Evolutionary conservation across 2,329 filamentous ascomycete genomes (phyloP), one percentile per base, ranked within the genome.

Genomic region (Aspergillus flavus): DNA sequence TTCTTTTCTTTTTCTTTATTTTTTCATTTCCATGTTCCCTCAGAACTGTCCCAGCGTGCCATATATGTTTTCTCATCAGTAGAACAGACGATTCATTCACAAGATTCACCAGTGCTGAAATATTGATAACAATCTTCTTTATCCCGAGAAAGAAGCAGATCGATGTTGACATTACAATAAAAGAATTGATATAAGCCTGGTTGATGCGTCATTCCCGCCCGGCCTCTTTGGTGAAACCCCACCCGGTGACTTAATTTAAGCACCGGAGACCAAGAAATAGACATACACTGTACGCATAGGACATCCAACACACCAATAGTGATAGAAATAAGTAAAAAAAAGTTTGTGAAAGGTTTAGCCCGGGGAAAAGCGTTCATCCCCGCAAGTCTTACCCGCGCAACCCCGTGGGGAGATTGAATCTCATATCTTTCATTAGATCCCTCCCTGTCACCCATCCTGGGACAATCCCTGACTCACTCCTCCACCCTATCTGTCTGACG

Each of bases 71-170:
- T 41, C 6, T 6, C 6, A 7, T 10, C 1, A 2, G 3, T 41
- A n/a, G 39, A n/a, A n/a, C 2, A 19, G 16, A 19, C 0, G 16
- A 12, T 19, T 0, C 9, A n/a, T 41, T n/a, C 7, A 2, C 6
- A 19, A 0, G 39, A 36, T 3, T 39, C 2, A 9, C 16, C 16
- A 7, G 2, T 9, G 7, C 6, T 39, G 36, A 16, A 39, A 16
- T 39, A 16, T 5, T 39, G 6, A 4, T 19, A 1, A 12, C 6
- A 7, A 39, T 7, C 5, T 36, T 36, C 34, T 36, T 4, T 36
- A 4, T 12, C 12, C 1, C 12, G 4, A 16, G 14, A 36, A 5
- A 6, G 1, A 36, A 5, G 34, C 11, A 14, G 34, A 14, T 32
- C 1, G 5, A 10, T 32, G 2, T 9, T 9, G 30, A 32, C 6